Conservation (phyloP, 345 rosid genomes). For the Nephelium lappaceum region DNA sequence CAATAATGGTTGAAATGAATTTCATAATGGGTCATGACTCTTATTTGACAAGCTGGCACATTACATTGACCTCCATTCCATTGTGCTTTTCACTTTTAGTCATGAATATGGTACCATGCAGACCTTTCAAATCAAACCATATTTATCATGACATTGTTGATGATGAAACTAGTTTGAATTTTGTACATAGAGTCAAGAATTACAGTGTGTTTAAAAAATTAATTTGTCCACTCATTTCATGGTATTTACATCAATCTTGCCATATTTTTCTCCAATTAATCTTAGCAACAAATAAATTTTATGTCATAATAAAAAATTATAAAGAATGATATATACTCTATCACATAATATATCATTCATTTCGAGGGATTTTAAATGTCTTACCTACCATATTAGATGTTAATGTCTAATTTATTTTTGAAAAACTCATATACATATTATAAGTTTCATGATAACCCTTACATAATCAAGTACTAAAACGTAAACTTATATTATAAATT, state of each 20-base stretch:
- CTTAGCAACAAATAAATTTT: background rate
- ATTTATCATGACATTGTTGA: background rate
- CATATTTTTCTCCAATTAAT: background rate
- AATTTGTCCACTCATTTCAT: background rate
- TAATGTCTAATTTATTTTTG: too few species aligned
- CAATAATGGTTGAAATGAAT: background rate
- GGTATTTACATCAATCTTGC: background rate
- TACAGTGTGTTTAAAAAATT: background rate
- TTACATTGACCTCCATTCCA: background rate
- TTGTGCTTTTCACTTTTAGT: background rate
- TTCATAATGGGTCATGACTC: background rate
- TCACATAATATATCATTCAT: background rate
- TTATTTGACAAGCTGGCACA: background rate
- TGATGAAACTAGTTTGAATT: constrained; percentile 13
- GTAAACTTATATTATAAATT: too few species aligned
- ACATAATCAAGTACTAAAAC: too few species aligned
- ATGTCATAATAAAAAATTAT: too few species aligned
- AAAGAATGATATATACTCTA: too few species aligned
- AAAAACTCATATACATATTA: background rate
- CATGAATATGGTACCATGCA: background rate
- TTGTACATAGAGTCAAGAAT: background rate
- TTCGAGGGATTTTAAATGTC: background rate
- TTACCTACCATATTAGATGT: too few species aligned
- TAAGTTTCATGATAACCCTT: too few species aligned
- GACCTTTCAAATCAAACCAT: background rate